phyloP scores from a whole-genome alignment of 345 rosid species.

The Psidium guajava region DNA sequence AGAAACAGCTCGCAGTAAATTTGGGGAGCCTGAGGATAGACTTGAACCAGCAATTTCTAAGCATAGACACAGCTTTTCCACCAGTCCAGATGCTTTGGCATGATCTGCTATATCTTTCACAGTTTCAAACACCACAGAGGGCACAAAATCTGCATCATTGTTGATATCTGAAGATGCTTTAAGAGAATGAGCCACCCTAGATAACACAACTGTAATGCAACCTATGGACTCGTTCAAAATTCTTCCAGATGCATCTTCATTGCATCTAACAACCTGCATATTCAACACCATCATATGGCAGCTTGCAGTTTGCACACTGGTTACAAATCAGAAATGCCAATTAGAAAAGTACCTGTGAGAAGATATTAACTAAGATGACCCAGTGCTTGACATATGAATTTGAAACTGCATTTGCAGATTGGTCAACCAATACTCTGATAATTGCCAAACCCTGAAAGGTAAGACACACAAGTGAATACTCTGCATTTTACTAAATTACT shows the following conservation, averaged over 20 bases:
- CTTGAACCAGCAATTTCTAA: slow-evolving; percentile 76
- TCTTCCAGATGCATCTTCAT: slow-evolving; percentile 58
- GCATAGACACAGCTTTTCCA: slow-evolving; percentile 71
- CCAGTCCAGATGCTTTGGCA: slow-evolving; percentile 67
- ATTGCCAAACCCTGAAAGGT: slow-evolving; percentile 63
- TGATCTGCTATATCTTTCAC: slow-evolving; percentile 57
- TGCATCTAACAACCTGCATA: slow-evolving; percentile 51
- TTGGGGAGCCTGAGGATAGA: slow-evolving; percentile 67
- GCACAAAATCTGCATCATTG: slow-evolving; percentile 32
- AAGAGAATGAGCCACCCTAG: slow-evolving; percentile 49
- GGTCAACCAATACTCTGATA: slow-evolving; percentile 41
- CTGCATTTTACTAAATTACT: neutral
- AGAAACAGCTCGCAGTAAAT: slow-evolving; percentile 62
- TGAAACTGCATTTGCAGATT: slow-evolving; percentile 25
- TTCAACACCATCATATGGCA: slow-evolving; percentile 2
- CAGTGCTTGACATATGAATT: slow-evolving; percentile 69
- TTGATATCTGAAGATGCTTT: slow-evolving; percentile 28
- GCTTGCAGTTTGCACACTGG: neutral
- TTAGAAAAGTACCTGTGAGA: slow-evolving; percentile 53
- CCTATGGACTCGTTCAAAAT: slow-evolving; percentile 58
- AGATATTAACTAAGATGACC: slow-evolving; percentile 76
- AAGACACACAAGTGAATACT: neutral
- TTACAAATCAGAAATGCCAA: neutral
- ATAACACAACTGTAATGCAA: slow-evolving; percentile 50
- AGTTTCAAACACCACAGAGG: slow-evolving; percentile 22